These are phyloP conservation scores for Ascochyta pisi DNA, from an alignment of 2,329 filamentous ascomycete species.

Conservation along the genomic window DNA sequence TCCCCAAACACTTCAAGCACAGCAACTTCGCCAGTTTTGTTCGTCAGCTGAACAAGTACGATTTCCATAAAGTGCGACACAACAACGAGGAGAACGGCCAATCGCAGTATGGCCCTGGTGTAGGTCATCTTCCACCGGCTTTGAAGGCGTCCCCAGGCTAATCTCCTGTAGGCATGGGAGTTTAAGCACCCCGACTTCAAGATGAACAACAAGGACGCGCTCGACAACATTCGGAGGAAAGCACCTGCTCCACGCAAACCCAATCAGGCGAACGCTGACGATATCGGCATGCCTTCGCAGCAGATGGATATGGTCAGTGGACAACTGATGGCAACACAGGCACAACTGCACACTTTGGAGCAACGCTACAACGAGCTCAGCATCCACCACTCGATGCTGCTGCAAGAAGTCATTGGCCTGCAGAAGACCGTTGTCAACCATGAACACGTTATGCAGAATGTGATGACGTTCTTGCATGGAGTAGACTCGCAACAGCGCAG, in stretches of 20 bases:
- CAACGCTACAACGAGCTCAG: constrained; percentile 82
- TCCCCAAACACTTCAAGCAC: constrained; percentile 99
- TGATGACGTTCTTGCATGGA: constrained; percentile 71
- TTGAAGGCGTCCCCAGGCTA: constrained; percentile 12
- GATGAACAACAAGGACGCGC: constrained; percentile 91
- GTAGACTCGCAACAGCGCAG: constrained; percentile 69
- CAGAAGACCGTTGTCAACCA: constrained; percentile 76
- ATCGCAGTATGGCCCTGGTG: constrained; percentile 81
- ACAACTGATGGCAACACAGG: constrained; percentile 86
- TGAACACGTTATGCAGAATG: constrained; percentile 73
- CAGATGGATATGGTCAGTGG: constrained; percentile 90
- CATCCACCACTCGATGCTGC: constrained; percentile 68
- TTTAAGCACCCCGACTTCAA: constrained; percentile 98
- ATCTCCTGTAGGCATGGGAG: constrained; percentile 75
- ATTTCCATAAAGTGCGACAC: constrained; percentile 96
- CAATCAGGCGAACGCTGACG: constrained; percentile 59
- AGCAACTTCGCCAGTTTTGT: constrained; percentile 98
- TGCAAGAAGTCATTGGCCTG: constrained; percentile 69
- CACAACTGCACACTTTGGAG: constrained; percentile 87
- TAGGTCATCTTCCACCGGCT: constrained; percentile 46
- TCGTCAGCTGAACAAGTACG: constrained; percentile 94
- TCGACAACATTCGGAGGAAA: constrained; percentile 96
- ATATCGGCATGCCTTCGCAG: constrained; percentile 79
- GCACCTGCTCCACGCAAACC: constrained; percentile 87
- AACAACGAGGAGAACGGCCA: constrained; percentile 86